Conservation (phyloP, 305 asterid species). For the Solanum hybrid region DNA sequence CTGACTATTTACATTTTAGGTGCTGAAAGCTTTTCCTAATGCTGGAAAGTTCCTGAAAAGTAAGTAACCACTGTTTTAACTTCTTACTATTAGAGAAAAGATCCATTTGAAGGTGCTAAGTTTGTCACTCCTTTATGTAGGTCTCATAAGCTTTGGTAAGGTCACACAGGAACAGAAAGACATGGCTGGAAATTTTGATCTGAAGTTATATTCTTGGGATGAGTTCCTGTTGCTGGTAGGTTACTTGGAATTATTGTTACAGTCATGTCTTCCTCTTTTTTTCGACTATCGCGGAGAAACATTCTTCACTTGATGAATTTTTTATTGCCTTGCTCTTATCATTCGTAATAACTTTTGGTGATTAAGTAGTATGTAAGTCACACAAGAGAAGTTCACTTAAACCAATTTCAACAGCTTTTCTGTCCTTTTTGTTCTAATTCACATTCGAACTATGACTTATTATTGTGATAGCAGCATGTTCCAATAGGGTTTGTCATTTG, state of each 20-base stretch:
- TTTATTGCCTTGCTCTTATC: not conserved
- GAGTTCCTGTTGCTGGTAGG: conserved; percentile 73
- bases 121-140: conserved; percentile 19
- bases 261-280: not conserved
- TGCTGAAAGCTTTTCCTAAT: conserved; percentile 55
- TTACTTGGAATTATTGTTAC: not conserved
- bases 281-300: not conserved
- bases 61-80: conserved; percentile 22
- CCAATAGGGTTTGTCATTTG: not conserved
- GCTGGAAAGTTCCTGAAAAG: conserved; percentile 54
- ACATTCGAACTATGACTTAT: not conserved
- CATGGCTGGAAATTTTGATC: conserved; percentile 36
- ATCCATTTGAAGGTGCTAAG: not conserved
- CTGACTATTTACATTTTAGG: conserved; percentile 28
- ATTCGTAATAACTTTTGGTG: not conserved
- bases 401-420: not conserved
- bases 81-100: not conserved
- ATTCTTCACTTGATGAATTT: not conserved
- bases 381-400: not conserved
- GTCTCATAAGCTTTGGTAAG: conserved; percentile 70
- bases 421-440: not conserved
- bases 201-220: conserved; percentile 55
- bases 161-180: conserved; percentile 44
- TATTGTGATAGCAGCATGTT: not conserved
- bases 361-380: not conserved